Evolutionary conservation across 2,329 filamentous ascomycete species (phyloP), one percentile per base, ranked within the genome.

Genomic region (Hansfordia pulvinata): DNA sequence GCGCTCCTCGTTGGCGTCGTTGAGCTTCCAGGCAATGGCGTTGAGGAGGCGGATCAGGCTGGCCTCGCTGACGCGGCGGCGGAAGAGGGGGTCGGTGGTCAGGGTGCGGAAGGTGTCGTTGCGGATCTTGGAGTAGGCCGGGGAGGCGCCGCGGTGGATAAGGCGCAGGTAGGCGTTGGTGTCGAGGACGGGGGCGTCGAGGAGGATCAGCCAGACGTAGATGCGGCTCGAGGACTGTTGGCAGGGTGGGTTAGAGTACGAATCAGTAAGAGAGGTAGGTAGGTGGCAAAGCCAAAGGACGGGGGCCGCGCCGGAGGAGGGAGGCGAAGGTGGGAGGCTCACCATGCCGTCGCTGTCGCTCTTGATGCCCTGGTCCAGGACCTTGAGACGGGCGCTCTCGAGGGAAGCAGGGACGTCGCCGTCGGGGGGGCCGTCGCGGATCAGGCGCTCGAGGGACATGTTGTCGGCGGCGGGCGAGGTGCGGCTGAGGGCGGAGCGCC

Each of bases 31-130:
- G 18, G 88, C 88, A 23, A 93, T 75, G 14, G 90, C 90, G 49
- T 98, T 98, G 31, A 98, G 70, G 4, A 98, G 69, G 9, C 90
- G 81, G 33, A 93, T 96, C 21, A 98, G 60, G 50, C 82, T 93
- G 34, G 92, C 92, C 53, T 98, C 90, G 31, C 84, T 93, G 32
- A 98, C 90, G 31, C 88, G 79, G 17, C 90, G 76, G 34, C 90
- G 82, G 62, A 96, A 98, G 19, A 98, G 71, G n/a, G 88, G 86
- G 45, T 98, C 90, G 27, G 88, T 94, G 17, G 90, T 90, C 29
- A 98, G 64, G 1, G 90, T 98, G 41, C 90, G 83, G 52, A 96
- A 96, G 20, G 90, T 94, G 52, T 98, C 90, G 54, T 98, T 94
- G 49, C 86, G 82, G 47, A 98, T 98, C 58, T 98, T 98, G 43